Evolutionary conservation across 2,329 filamentous ascomycete genomes (phyloP), one percentile per base, ranked within the genome.

Genomic region (Ambrosiella xylebori): DNA sequence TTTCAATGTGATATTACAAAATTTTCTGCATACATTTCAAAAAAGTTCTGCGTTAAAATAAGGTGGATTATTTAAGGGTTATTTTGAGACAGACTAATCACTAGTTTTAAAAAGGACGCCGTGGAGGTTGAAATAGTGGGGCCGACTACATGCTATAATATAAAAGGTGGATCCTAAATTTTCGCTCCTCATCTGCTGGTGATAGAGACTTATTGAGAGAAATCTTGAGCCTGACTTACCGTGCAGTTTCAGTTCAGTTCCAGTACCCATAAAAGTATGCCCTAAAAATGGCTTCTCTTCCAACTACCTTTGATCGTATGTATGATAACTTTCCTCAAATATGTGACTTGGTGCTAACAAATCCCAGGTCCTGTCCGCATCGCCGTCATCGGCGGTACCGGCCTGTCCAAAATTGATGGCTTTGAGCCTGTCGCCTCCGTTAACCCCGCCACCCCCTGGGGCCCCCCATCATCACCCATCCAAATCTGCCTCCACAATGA

Each of bases 381-480:
- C 67, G 91, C 86, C 68, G 86, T 95, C 58, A 89, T 95, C 64
- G 90, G 90, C 70, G 93, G 93, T 65, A 98, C 93, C 44, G 93
- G 93, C 57, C 85, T 98, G 62, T 82, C 85, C 69, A 83, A 88
- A 64, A 85, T 98, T 64, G 84, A 88, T 36, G 84, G 85, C 71
- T 97, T 93, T 76, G 84, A 81, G 17, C 86, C 88, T 66, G 84
- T 94, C 62, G 90, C 91, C 35, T 79, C 79, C 36, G 74, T 98
- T 64, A 83, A 82, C 65, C 76, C 87, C 58, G 70, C 75, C 44
- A 98, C 93, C 8, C 93, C 93, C 38, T 98, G 93, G 93, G 93
- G 93, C 65, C 70, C 74, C 56, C 87, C 93, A 2, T 81, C 81
- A 9, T 76, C 80, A 27, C 79, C 81, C 19, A 91, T 98, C 72